Percentiles rank a stretch among this genome's conserved stretches.
Conservation (phyloP, 2,329 filamentous ascomycete species). For the Fusarium citri region DNA sequence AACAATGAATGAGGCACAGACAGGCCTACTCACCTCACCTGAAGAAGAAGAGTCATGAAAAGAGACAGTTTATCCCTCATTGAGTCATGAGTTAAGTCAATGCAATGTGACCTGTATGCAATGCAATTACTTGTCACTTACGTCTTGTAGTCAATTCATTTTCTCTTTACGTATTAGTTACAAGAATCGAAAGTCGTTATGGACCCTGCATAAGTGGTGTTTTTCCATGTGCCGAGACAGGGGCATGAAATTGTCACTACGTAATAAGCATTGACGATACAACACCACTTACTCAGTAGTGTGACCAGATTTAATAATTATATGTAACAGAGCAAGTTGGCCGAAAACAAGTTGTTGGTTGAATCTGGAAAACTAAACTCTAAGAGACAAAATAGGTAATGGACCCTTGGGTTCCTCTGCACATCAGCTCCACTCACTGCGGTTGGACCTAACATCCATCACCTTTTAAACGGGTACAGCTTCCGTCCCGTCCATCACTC, state of each 20-base stretch:
- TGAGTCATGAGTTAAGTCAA: not conserved
- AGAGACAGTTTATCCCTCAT: not conserved
- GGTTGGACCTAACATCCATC: not conserved
- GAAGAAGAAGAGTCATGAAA: not conserved
- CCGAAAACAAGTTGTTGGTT: not conserved
- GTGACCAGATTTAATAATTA: not conserved
- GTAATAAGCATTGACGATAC: not conserved
- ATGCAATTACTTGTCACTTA: not conserved
- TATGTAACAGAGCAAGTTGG: not conserved
- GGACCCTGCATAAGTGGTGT: slow-evolving; percentile 1
- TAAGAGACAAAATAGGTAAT: not conserved
- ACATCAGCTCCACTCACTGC: not conserved
- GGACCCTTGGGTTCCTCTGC: not conserved
- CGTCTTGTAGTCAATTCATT: not conserved
- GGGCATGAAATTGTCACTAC: not conserved
- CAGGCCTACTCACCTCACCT: not conserved
- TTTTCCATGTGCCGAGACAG: not conserved
- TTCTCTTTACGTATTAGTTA: not conserved
- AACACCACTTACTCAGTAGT: too few species aligned
- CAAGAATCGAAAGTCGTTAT: not conserved
- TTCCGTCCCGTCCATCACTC: too few species aligned
- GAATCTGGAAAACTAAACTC: not conserved
- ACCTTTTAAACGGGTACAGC: not conserved
- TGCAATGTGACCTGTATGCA: not conserved
- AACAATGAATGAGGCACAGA: not conserved